phyloP scores from a whole-genome alignment of 2,329 filamentous ascomycete species.

The Macrophomina pseudophaseolina region DNA sequence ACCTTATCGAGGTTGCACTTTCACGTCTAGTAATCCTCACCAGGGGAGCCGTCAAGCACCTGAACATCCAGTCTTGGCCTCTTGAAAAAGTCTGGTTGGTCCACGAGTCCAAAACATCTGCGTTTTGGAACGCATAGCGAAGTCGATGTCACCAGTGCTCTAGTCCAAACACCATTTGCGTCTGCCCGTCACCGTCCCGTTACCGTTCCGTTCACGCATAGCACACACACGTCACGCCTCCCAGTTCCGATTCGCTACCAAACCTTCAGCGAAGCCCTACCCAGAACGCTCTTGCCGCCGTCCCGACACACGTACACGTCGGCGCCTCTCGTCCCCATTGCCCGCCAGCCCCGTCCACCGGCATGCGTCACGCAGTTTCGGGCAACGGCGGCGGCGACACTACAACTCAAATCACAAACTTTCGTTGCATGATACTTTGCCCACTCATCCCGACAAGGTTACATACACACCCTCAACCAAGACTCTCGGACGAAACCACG shows the following conservation, averaged over 20 bases:
- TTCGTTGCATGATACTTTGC: neutral
- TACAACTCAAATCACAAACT: neutral
- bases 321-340: neutral
- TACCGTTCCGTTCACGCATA: slow-evolving; percentile 3
- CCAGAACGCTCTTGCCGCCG: neutral
- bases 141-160: slow-evolving; percentile 5
- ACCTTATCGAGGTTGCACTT: neutral
- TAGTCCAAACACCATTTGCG: slow-evolving; percentile 19
- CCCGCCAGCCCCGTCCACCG: neutral
- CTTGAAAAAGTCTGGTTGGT: neutral
- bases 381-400: neutral
- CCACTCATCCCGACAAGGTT: neutral
- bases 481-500: neutral
- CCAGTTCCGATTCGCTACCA: neutral
- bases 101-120: slow-evolving; percentile 3
- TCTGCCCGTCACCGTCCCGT: neutral
- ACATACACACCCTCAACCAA: too few species aligned
- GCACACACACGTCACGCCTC: slow-evolving; percentile 2
- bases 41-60: neutral
- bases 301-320: neutral
- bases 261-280: neutral
- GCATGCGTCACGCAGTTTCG: neutral
- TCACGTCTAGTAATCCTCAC: neutral
- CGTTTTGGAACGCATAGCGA: slow-evolving; percentile 12
- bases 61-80: neutral